A percentile compares a stretch with the other conserved stretches of the same genome.
phyloP scores from a whole-genome alignment of 2,329 filamentous ascomycete species.

The Calonectria crousiana region DNA sequence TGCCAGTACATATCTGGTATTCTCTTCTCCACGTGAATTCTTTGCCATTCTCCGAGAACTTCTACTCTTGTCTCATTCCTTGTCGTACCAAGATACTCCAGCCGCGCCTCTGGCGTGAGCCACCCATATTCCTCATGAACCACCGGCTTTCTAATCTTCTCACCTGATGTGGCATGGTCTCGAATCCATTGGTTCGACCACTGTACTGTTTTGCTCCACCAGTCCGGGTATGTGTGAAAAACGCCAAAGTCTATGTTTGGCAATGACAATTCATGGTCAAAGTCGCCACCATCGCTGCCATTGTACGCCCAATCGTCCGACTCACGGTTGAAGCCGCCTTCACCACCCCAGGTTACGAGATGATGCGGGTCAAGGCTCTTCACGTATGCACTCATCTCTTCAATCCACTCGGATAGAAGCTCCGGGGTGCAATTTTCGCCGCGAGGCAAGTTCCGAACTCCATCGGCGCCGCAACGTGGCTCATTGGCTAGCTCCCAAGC shows the following conservation, averaged over 20 bases:
- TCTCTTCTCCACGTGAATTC: conserved; percentile 59
- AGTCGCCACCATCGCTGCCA: conserved; percentile 65
- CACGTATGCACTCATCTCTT: conserved; percentile 68
- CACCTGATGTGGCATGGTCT: conserved; percentile 62
- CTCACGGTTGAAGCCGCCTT: conserved; percentile 62
- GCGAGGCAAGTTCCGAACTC: conserved; percentile 46
- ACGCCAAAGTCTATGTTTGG: conserved; percentile 65
- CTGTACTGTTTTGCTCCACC: conserved; percentile 65
- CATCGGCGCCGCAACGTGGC: conserved; percentile 61
- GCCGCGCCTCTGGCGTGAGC: conserved; percentile 61
- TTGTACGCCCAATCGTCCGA: conserved; percentile 61
- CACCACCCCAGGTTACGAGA: conserved; percentile 74
- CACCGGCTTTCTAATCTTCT: conserved; percentile 60
- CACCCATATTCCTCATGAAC: conserved; percentile 59
- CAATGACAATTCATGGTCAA: conserved; percentile 60
- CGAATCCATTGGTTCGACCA: conserved; percentile 68
- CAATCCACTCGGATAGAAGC: conserved; percentile 71
- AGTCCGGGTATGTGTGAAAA: conserved; percentile 69
- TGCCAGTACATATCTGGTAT: conserved; percentile 70
- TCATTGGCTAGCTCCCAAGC: conserved; percentile 79
- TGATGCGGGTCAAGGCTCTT: conserved; percentile 71
- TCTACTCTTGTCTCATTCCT: conserved; percentile 58
- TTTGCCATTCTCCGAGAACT: conserved; percentile 64
- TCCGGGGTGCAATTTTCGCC: conserved; percentile 65
- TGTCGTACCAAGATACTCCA: conserved; percentile 55